phyloP scores from a whole-genome alignment of 257 asterid species.

The Solanum medicagineum region DNA sequence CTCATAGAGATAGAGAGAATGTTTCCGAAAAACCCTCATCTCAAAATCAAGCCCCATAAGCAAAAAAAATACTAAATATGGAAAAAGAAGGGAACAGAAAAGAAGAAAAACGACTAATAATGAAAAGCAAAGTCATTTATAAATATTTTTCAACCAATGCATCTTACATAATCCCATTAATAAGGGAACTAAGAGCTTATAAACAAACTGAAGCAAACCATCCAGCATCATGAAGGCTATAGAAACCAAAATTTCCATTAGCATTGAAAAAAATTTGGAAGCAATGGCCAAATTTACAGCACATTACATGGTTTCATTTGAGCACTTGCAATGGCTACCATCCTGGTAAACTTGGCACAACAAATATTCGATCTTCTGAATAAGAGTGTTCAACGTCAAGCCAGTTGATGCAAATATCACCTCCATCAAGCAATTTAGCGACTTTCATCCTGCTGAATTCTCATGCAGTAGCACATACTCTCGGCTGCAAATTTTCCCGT shows the following conservation, averaged over 20 bases:
- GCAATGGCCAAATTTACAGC: background rate
- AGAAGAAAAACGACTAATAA: too few species aligned
- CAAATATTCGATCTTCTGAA: background rate
- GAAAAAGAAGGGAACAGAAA: too few species aligned
- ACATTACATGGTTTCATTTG: background rate
- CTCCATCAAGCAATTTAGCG: background rate
- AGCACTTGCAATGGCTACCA: background rate
- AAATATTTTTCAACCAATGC: too few species aligned
- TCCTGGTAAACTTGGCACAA: background rate
- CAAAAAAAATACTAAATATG: too few species aligned
- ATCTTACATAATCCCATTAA: background rate
- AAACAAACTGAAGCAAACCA: background rate
- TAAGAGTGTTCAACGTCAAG: background rate
- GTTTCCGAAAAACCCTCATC: too few species aligned
- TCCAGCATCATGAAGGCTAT: background rate
- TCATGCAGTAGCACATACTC: slow-evolving; percentile 90
- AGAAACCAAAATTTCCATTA: background rate
- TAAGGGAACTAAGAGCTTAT: background rate
- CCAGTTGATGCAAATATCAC: background rate
- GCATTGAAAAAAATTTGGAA: background rate
- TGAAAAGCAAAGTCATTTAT: too few species aligned
- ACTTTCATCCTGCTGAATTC: slow-evolving; percentile 52
- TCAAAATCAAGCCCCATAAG: too few species aligned
- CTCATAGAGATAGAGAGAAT: too few species aligned
- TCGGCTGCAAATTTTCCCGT: slow-evolving; percentile 51